Base-by-base conservation (phyloP, 208 protist species). In the Spongospora subterranea region DNA sequence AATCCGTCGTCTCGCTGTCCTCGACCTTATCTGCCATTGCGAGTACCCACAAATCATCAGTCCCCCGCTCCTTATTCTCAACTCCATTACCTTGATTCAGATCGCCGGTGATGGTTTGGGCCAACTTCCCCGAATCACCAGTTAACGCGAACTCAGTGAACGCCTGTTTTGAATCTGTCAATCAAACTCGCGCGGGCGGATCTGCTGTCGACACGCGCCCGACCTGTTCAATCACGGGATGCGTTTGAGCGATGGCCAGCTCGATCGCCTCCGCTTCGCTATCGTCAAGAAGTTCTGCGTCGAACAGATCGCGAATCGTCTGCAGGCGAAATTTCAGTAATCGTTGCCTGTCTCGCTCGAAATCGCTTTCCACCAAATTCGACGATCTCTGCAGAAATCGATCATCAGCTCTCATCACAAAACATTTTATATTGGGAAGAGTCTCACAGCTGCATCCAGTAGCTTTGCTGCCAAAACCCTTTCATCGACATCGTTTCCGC, bases 221-320 rank as follows among this genome's bases (percentile, higher is more conserved):
- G 6, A 60, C 50, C n/a, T 82, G 17, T 20, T 82, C 71, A 43
- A 82, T 82, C 35, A 35, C n/a, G 13, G 71, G 71, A 43, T 43
- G 71, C 35, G 17, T 35, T 45, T 43, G n/a, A 43, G 71, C 71
- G 35, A 82, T 82, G n/a, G 71, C 71, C 17, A n/a, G 17, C 71
- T 82, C 71, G 71, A 82, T 43, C 13, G 40, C n/a, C n/a, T 82
- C 71, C 6, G 71, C n/a, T 82, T 82, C 71, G 6, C 13, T 6
- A n/a, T 82, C n/a, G n/a, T 82, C 71, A 35, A 82, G 71, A 6
- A 82, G n/a, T 43, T 82, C 71, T 13, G 71, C 71, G 35, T 82
- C 71, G n/a, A 45, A 45, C n/a, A 82, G n/a, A n/a, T 82, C 71
- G 71, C 71, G 71, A 82, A 82, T n/a, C 13, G 40, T 82, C 71